Base-by-base conservation (phyloP, 176 grass and related monocot genomes). In the Hordeum marinum region DNA sequence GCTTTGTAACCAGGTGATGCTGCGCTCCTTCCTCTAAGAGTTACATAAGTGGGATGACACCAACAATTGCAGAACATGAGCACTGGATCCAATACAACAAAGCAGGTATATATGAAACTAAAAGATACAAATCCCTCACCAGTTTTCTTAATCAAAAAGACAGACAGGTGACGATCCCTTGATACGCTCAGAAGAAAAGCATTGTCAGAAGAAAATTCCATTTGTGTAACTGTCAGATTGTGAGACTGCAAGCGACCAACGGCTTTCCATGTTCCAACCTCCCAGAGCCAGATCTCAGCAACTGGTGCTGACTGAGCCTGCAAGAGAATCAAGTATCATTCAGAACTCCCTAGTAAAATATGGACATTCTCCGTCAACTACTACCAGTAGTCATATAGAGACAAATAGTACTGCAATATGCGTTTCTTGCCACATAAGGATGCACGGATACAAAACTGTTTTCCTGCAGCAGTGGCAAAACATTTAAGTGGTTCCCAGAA, bases 211-310 rank as follows among this genome's bases (percentile, higher is more conserved):
- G 96, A 96, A 64, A 98, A 98, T 52, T 98, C 96, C 89, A 98
- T 85, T 72, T 94, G 93, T 72, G 96, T 98, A 54, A 98, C 93
- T 77, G 96, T 98, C 79, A 98, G 78, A 48, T 70, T 99, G 84
- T 99, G 96, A 77, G 96, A 92, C 72, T 94, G 89, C 82, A 99
- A 79, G n/a, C 90, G 88, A 11, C 86, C 88, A 67, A 96, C 81
- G 20, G 93, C 81, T 90, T 96, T 99, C 93, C 96, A 99, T 71
- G 96, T 94, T 79, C 93, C 96, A 89, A 99, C 93, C 76, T 94
- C 78, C 96, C 96, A 99, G 60, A 99, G 73, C 93, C 91, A 96
- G 85, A 98, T 92, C 79, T 94, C 93, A 59, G 96, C 93, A 83
- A 92, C 93, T 79, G 85, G 59, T 35, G 89, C 86, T 59, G 86